Percentiles rank a stretch among this genome's conserved stretches.
Evolutionary conservation across 345 rosid genomes (phyloP).

Genomic region (Dimocarpus longan): DNA sequence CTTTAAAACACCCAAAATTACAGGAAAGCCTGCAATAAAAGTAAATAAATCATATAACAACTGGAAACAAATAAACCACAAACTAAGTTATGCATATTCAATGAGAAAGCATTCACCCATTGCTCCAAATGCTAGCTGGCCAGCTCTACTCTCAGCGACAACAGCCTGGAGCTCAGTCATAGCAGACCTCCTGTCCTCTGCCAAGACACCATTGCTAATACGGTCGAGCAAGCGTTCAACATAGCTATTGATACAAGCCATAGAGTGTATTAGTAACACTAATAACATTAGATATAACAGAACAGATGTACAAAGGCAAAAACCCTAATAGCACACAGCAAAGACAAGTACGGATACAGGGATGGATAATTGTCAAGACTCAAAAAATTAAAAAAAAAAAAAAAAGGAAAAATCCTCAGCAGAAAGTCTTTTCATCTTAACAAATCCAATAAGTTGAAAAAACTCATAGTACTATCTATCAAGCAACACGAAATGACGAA

Average conservation of each 20-base stretch:
- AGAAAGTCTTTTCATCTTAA: not conserved
- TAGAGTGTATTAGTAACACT: not conserved
- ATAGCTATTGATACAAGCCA: conserved; percentile 48
- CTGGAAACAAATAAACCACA: conserved; percentile 1
- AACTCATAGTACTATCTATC: not conserved
- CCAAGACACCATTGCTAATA: conserved; percentile 76
- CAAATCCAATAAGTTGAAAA: not conserved
- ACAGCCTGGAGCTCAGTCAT: conserved; percentile 88
- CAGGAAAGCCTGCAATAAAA: conserved; percentile 81
- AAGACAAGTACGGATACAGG: not conserved
- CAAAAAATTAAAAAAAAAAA: not conserved
- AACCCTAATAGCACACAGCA: not conserved
- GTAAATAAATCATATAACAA: conserved; percentile 14
- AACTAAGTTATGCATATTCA: conserved; percentile 5
- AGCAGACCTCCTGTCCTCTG: conserved; percentile 92
- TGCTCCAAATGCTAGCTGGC: conserved; percentile 90
- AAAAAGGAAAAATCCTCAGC: not conserved
- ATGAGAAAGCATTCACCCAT: conserved; percentile 54
- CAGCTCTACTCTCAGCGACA: conserved; percentile 81
- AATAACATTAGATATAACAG: not conserved
- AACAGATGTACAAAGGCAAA: not conserved
- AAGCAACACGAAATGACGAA: not conserved
- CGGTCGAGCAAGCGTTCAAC: conserved; percentile 92
- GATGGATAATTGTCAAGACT: not conserved
- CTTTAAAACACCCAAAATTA: conserved; percentile 76